These are phyloP conservation scores for Fraxinus velutina DNA, from an alignment of 305 asterid genomes.

Conservation along the genomic window DNA sequence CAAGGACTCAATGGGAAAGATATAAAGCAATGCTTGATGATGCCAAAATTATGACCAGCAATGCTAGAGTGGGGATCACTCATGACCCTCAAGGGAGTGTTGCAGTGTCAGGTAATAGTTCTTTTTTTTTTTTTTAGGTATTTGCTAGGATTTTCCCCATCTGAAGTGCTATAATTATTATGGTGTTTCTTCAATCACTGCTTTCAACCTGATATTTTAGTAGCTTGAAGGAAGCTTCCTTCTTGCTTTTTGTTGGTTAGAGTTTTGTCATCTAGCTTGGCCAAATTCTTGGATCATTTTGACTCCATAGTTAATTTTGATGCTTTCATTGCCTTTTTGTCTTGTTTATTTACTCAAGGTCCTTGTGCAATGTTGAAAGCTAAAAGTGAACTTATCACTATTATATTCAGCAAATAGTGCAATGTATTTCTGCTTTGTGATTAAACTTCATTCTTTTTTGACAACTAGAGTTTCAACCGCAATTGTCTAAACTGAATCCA, in stretches of 20 bases:
- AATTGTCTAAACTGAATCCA: conserved; percentile 23
- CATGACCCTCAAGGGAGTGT: conserved; percentile 19
- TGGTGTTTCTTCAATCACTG: neutral
- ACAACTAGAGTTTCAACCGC: conserved; percentile 38
- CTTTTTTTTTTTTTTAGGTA: neutral
- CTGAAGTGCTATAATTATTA: neutral
- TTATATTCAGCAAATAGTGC: conserved; percentile 2
- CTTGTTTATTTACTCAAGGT: neutral
- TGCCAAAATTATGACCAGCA: conserved; percentile 43
- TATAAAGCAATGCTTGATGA: conserved; percentile 72
- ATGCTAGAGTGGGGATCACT: conserved; percentile 30
- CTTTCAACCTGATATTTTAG: neutral
- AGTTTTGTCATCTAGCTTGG: neutral
- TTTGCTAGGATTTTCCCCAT: neutral
- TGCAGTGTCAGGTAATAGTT: conserved; percentile 24
- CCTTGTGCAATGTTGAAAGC: conserved; percentile 2
- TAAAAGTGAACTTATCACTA: neutral
- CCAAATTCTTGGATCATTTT: neutral
- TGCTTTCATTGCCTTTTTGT: neutral
- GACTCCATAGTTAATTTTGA: neutral
- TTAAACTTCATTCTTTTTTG: conserved; percentile 17
- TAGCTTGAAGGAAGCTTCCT: neutral
- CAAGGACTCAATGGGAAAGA: conserved; percentile 70
- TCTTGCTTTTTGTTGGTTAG: neutral
- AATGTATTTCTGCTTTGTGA: conserved; percentile 13